phyloP scores from a whole-genome alignment of 352 stramenopile genomes.

The Phytophthora colocasiae region DNA sequence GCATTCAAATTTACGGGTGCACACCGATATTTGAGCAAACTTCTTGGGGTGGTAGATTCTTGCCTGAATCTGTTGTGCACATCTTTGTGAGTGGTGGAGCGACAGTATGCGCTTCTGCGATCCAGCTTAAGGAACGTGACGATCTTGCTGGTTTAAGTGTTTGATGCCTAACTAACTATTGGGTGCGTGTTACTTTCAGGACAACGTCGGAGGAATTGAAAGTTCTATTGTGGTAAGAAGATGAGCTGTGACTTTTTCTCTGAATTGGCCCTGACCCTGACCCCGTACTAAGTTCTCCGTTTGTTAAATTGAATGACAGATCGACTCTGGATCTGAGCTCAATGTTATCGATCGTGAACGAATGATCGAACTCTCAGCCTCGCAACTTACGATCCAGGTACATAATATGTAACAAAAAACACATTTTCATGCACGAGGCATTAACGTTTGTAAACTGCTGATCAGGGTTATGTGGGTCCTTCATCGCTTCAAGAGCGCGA shows the following conservation, averaged over 20 bases:
- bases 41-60: slow-evolving; percentile 51
- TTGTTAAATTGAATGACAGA: slow-evolving; percentile 24
- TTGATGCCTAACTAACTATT: slow-evolving; percentile 13
- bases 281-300: neutral
- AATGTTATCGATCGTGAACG: slow-evolving; percentile 47
- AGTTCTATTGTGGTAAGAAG: slow-evolving; percentile 58
- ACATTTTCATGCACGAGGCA: slow-evolving; percentile 2
- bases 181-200: slow-evolving; percentile 21
- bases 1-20: slow-evolving; percentile 79
- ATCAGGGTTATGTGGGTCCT: slow-evolving; percentile 59
- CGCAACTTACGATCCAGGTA: slow-evolving; percentile 60
- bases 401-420: no score
- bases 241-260: neutral
- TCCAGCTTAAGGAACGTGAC: slow-evolving; percentile 58
- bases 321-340: slow-evolving; percentile 62
- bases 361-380: slow-evolving; percentile 44
- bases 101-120: slow-evolving; percentile 58
- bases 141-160: neutral
- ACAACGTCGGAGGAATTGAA: slow-evolving; percentile 43
- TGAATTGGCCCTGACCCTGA: slow-evolving; percentile 10
- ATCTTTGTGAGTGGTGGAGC: slow-evolving; percentile 77
- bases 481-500: slow-evolving; percentile 48
- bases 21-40: slow-evolving; percentile 74
- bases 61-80: slow-evolving; percentile 61
- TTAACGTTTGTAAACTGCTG: slow-evolving; percentile 1